Evolutionary conservation across 768 basidiomycete genomes (phyloP), one percentile per base, ranked within the genome.

Genomic region (Mycena galopus): DNA sequence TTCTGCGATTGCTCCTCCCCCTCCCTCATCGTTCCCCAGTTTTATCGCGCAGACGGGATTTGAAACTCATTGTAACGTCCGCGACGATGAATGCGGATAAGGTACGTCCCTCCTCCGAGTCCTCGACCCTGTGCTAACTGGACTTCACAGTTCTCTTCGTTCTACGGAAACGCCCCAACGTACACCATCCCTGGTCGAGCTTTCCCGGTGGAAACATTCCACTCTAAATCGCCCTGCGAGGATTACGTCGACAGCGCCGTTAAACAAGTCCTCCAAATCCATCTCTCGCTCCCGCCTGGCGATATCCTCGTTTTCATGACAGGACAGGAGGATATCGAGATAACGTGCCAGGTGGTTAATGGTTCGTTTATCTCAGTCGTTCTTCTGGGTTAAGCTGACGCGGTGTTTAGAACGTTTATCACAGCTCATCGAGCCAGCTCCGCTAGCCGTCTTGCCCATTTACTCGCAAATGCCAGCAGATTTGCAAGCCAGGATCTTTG

Each of bases 381-480:
- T n/a, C n/a, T n/a, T n/a, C n/a, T n/a, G n/a, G n/a, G n/a, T n/a
- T n/a, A n/a, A n/a, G n/a, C 50, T 69, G 21, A 71, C 70, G 42
- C 69, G 19, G 67, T 37, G 29, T 63, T 50, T 29, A 97, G 98
- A 99, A 82, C 95, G 98, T 32, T 85, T 99, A 44, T 88, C 89
- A 2, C 96, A 98, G 77, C 86, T 99, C n/a, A 93, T 97, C 78
- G 96, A 99, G 16, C 94, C 96, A 14, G 85, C 94, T 0, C 90
- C 93, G 3, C 84, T 99, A 29, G 92, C 96, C 1, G 92, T 99
- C n/a, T 85, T 99, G 33, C 98, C 98, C 8, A 99, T 99, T 73
- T 99, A 99, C 82, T 99, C 98, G 4, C 97, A 98, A 80, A 99
- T 99, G 98, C 98, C 98, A 12, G 98, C 98, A 8, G 98, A 99